These are phyloP conservation scores for Colletotrichum shisoi DNA, from an alignment of 2,329 filamentous ascomycete species.

Conservation along the genomic window DNA sequence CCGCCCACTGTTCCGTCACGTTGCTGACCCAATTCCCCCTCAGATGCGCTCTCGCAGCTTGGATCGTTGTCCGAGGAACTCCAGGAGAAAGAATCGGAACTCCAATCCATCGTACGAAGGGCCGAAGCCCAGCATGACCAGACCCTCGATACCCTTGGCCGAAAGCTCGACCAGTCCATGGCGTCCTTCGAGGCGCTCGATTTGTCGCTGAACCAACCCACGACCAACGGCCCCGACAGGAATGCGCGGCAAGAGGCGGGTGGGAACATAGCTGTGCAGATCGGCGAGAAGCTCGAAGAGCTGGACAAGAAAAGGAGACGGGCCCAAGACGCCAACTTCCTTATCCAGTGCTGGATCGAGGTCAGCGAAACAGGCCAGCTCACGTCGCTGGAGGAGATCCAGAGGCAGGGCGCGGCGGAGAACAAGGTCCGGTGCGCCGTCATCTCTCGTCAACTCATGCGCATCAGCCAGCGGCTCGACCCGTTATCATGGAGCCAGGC, in stretches of 20 bases:
- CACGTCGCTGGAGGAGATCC: slow-evolving; percentile 85
- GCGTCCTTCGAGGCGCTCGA: slow-evolving; percentile 91
- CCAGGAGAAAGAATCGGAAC: slow-evolving; percentile 87
- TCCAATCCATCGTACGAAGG: slow-evolving; percentile 85
- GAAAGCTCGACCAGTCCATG: slow-evolving; percentile 91
- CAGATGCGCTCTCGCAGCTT: slow-evolving; percentile 72
- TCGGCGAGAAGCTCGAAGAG: slow-evolving; percentile 92
- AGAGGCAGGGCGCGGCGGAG: slow-evolving; percentile 83
- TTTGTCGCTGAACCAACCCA: slow-evolving; percentile 73
- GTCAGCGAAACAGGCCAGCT: slow-evolving; percentile 90
- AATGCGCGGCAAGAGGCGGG: slow-evolving; percentile 65
- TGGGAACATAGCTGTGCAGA: slow-evolving; percentile 91
- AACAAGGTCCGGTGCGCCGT: slow-evolving; percentile 94
- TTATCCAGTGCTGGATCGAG: slow-evolving; percentile 97
- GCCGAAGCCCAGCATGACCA: slow-evolving; percentile 92
- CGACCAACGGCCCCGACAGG: slow-evolving; percentile 47
- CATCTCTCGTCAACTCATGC: slow-evolving; percentile 90
- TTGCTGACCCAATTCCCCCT: slow-evolving; percentile 42
- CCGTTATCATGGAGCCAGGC: slow-evolving; percentile 73
- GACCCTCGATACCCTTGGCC: slow-evolving; percentile 85
- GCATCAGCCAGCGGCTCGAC: slow-evolving; percentile 91
- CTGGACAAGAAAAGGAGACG: slow-evolving; percentile 89
- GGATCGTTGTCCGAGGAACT: slow-evolving; percentile 80
- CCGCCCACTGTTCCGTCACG: not conserved
- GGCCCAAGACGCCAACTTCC: slow-evolving; percentile 90